phyloP scores from a whole-genome alignment of 2,329 filamentous ascomycete genomes.

The Furcasterigmium furcatum region DNA sequence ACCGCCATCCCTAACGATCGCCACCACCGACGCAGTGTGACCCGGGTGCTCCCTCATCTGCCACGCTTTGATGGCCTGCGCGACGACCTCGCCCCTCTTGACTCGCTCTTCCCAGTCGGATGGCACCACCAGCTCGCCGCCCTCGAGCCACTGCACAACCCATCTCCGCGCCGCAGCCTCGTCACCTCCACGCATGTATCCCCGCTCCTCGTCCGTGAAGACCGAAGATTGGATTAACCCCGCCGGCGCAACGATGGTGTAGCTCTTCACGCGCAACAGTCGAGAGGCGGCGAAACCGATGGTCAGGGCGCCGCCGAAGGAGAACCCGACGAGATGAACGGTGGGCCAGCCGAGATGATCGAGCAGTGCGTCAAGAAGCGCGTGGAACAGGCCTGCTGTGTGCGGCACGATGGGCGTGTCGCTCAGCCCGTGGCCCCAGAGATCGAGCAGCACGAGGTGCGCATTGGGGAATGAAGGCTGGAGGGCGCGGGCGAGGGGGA shows the following conservation, averaged over 20 bases:
- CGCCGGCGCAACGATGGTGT: slow-evolving; percentile 42
- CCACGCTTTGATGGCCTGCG: slow-evolving; percentile 45
- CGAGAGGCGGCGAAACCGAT: slow-evolving; percentile 31
- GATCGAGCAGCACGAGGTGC: slow-evolving; percentile 40
- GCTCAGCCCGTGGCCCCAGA: slow-evolving; percentile 52
- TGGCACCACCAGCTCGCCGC: slow-evolving; percentile 34
- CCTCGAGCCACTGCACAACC: slow-evolving; percentile 37
- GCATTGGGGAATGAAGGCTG: slow-evolving; percentile 27
- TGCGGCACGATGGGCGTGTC: slow-evolving; percentile 42
- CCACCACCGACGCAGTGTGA: slow-evolving; percentile 40
- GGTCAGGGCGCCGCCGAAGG: slow-evolving; percentile 40
- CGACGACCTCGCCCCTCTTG: slow-evolving; percentile 36
- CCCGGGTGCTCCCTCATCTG: slow-evolving; percentile 40
- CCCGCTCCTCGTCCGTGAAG: slow-evolving; percentile 21
- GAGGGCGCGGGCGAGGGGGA: slow-evolving; percentile 34
- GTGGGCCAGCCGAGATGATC: slow-evolving; percentile 33
- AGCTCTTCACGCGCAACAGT: slow-evolving; percentile 23
- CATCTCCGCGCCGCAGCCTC: slow-evolving; percentile 28
- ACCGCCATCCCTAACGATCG: slow-evolving; percentile 40
- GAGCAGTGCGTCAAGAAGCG: slow-evolving; percentile 34
- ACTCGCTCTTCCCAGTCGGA: slow-evolving; percentile 40
- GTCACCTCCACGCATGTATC: slow-evolving; percentile 18
- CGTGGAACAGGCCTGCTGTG: slow-evolving; percentile 35
- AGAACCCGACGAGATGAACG: slow-evolving; percentile 45
- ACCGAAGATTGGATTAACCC: slow-evolving; percentile 29